Evolutionary conservation across 495 filamentous ascomycete species (phyloP).

Genomic region (Podospora australis): DNA sequence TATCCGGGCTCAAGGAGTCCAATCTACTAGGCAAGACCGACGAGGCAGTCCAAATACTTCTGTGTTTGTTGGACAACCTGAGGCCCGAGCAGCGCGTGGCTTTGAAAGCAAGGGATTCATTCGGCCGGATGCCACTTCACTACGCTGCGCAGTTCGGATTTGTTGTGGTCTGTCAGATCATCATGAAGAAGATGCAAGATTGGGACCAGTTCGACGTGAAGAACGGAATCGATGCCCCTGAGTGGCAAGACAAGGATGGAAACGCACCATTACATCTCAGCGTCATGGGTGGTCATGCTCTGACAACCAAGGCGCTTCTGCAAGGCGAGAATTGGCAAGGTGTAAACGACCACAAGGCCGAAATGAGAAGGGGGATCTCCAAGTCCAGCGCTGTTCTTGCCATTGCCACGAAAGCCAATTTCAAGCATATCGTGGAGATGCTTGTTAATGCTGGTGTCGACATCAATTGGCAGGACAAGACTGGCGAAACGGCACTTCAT

Average conservation of each 20-base stretch:
- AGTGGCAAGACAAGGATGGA: slow-evolving; percentile 91
- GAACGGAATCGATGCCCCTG: slow-evolving; percentile 73
- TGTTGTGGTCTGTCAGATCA: slow-evolving; percentile 74
- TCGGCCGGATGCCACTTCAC: slow-evolving; percentile 83
- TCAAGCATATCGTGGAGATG: slow-evolving; percentile 70
- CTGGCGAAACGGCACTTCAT: slow-evolving; percentile 90
- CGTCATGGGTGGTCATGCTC: slow-evolving; percentile 83
- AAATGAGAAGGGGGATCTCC: slow-evolving; percentile 59
- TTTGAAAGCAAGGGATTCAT: slow-evolving; percentile 62
- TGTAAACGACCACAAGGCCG: slow-evolving; percentile 49
- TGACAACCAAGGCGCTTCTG: slow-evolving; percentile 74
- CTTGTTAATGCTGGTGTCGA: slow-evolving; percentile 88
- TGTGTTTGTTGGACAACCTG: slow-evolving; percentile 65
- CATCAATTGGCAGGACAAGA: slow-evolving; percentile 87
- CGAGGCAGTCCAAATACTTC: slow-evolving; percentile 65
- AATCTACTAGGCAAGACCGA: slow-evolving; percentile 61
- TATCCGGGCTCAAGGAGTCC: slow-evolving; percentile 41
- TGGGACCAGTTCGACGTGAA: slow-evolving; percentile 84
- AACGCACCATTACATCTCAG: slow-evolving; percentile 86
- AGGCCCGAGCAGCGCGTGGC: slow-evolving; percentile 61
- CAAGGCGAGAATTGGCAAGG: slow-evolving; percentile 71
- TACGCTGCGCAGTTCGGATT: slow-evolving; percentile 96
- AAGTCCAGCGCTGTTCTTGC: slow-evolving; percentile 88
- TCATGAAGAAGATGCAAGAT: slow-evolving; percentile 79
- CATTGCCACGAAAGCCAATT: slow-evolving; percentile 80